These are phyloP conservation scores for Penicillium italicum DNA, from an alignment of 2,329 filamentous ascomycete species.

Conservation along the genomic window DNA sequence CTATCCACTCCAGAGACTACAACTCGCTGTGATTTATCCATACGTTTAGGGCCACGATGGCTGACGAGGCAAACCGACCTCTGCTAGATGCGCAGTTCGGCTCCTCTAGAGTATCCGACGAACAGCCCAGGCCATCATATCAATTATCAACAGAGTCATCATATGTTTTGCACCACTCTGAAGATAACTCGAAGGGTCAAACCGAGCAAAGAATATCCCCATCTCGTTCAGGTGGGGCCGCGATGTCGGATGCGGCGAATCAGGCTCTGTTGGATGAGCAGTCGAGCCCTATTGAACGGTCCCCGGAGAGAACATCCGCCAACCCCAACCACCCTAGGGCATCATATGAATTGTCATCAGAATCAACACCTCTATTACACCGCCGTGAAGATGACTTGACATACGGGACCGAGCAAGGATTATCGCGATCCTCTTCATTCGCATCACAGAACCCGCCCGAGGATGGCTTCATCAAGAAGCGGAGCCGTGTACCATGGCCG, in stretches of 20 bases:
- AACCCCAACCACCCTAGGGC: conserved; percentile 18
- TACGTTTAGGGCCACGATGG: conserved; percentile 27
- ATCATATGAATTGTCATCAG: conserved; percentile 38
- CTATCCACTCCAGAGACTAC: not conserved
- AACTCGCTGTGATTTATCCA: not conserved
- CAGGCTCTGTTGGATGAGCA: not conserved
- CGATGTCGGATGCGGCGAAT: not conserved
- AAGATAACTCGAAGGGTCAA: not conserved
- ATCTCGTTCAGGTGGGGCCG: not conserved
- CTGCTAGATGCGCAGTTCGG: conserved; percentile 27
- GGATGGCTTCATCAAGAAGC: conserved; percentile 18
- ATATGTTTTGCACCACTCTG: not conserved
- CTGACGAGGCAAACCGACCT: conserved; percentile 33
- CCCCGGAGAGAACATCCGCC: conserved; percentile 14
- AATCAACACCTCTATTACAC: conserved; percentile 43
- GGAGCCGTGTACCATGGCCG: conserved; percentile 61
- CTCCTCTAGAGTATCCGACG: not conserved
- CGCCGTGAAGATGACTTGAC: conserved; percentile 33
- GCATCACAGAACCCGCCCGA: conserved; percentile 20
- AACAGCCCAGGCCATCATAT: not conserved
- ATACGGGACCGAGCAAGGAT: conserved; percentile 30
- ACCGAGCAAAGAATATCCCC: not conserved
- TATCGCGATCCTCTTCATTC: conserved; percentile 20
- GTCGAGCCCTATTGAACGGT: not conserved
- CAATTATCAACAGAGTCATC: conserved; percentile 13